A percentile compares a stretch with the other conserved stretches of the same genome.
Conservation (phyloP, 2,329 filamentous ascomycete species). For the Elsinoe australis region DNA sequence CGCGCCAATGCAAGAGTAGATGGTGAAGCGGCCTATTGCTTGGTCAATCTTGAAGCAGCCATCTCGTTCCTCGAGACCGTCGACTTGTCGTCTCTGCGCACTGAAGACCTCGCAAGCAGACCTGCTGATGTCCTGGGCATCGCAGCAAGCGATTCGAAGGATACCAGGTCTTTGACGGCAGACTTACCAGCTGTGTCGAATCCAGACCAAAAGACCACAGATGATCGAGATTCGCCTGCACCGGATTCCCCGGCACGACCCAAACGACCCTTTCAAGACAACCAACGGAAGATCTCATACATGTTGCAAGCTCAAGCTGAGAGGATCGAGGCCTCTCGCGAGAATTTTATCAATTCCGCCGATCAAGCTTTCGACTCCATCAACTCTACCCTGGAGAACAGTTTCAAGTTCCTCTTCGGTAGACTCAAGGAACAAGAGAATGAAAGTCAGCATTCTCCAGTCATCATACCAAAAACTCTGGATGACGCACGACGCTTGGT, state of each 20-base stretch:
- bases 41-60: slow-evolving; percentile 91
- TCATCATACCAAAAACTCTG: slow-evolving; percentile 72
- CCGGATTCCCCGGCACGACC: slow-evolving; percentile 18
- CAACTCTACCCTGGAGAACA: slow-evolving; percentile 79
- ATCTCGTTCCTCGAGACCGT: slow-evolving; percentile 94
- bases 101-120: slow-evolving; percentile 51
- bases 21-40: slow-evolving; percentile 89
- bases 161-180: slow-evolving; percentile 8
- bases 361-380: slow-evolving; percentile 91
- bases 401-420: slow-evolving; percentile 87
- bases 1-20: slow-evolving; percentile 78
- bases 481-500: slow-evolving; percentile 89
- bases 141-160: background rate
- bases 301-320: slow-evolving; percentile 78
- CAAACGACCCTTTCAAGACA: slow-evolving; percentile 28
- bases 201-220: slow-evolving; percentile 7
- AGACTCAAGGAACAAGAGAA: slow-evolving; percentile 65
- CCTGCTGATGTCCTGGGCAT: background rate
- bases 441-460: slow-evolving; percentile 30
- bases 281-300: slow-evolving; percentile 69
- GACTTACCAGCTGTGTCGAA: slow-evolving; percentile 15
- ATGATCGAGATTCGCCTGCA: background rate
- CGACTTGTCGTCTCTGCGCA: slow-evolving; percentile 78
- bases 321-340: slow-evolving; percentile 69
- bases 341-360: slow-evolving; percentile 64